Conservation (phyloP, 1,284 basidiomycete genomes). For the Cutaneotrichosporon dermatis region DNA sequence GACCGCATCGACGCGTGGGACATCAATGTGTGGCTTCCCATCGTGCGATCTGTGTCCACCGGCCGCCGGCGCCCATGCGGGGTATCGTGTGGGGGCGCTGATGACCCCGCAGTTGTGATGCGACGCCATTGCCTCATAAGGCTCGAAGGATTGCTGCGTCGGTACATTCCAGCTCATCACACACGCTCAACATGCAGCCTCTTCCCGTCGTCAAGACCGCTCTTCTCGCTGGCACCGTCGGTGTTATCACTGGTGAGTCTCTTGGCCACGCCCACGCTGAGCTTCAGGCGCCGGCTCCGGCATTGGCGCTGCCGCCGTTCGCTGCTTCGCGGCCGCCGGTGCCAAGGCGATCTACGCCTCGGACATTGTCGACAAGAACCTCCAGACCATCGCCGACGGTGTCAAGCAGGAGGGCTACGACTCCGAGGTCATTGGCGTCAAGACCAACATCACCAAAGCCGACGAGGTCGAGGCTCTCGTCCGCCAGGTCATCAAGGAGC, state of each 20-base stretch:
- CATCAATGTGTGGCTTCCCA: no score
- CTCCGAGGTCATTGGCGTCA: conserved; percentile 7
- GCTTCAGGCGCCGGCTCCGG: conserved; percentile 12
- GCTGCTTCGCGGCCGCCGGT: conserved; percentile 12
- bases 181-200: conserved; percentile 1
- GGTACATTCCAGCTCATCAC: background rate
- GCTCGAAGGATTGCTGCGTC: background rate
- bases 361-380: conserved; percentile 6
- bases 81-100: no score
- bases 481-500: conserved; percentile 12
- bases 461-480: conserved; percentile 17
- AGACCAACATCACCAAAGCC: conserved; percentile 13
- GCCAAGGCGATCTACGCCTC: conserved; percentile 12
- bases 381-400: background rate
- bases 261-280: background rate
- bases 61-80: no score
- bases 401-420: conserved; percentile 8
- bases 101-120: no score
- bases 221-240: conserved; percentile 11
- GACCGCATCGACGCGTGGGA: no score
- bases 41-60: no score
- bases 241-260: conserved; percentile 12
- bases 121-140: no score
- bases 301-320: conserved; percentile 14
- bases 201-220: background rate